These are phyloP conservation scores for Diplodia sapinea DNA, from an alignment of 2,329 filamentous ascomycete species.

Conservation along the genomic window DNA sequence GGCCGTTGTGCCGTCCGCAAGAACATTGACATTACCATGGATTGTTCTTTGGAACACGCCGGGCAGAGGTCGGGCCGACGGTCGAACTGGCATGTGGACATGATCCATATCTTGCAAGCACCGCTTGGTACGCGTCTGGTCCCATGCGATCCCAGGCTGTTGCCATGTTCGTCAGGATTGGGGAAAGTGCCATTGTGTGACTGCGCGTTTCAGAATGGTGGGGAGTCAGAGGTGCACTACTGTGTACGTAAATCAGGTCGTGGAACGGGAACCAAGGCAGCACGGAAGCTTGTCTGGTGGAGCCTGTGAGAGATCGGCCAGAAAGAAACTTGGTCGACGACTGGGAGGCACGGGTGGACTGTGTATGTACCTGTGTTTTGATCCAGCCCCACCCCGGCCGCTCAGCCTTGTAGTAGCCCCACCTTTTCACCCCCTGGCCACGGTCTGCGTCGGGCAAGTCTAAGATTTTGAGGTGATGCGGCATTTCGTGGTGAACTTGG, in stretches of 20 bases:
- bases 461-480: not conserved
- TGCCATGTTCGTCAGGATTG: not conserved
- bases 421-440: not conserved
- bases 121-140: not conserved
- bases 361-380: slow-evolving; percentile 19
- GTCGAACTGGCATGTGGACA: not conserved
- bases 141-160: not conserved
- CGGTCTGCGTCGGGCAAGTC: not conserved
- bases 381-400: not conserved
- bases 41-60: not conserved
- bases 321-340: slow-evolving; percentile 1
- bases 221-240: not conserved
- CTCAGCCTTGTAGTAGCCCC: slow-evolving; percentile 16
- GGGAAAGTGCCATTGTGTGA: not conserved
- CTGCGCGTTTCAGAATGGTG: not conserved
- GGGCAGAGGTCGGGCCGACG: not conserved
- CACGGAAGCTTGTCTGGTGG: slow-evolving; percentile 17
- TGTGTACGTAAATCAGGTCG: slow-evolving; percentile 8
- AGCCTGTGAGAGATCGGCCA: not conserved
- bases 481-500: not conserved
- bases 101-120: not conserved
- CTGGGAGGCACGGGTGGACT: not conserved
- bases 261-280: not conserved
- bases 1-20: not conserved
- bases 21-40: not conserved